Evolutionary conservation across 805 yeast species (phyloP).

Genomic region (Metschnikowia sp.): DNA sequence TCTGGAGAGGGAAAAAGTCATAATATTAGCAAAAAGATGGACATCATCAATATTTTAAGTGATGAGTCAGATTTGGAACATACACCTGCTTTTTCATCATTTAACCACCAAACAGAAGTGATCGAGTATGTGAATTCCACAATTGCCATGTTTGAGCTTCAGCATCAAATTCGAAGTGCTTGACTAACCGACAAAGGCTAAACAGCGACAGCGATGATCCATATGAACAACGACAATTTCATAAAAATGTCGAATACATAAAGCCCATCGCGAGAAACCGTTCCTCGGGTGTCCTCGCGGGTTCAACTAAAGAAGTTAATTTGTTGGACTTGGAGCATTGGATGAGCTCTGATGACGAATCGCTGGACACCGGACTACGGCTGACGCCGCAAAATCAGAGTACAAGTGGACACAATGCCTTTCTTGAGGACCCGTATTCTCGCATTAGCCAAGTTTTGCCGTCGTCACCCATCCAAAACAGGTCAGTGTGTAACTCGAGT

Average conservation of each 20-base stretch:
- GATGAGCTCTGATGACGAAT: conserved; percentile 21
- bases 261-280: background rate
- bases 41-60: no score
- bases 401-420: background rate
- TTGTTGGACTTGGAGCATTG: conserved; percentile 16
- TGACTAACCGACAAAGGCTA: no score
- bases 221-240: no score
- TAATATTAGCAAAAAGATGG: no score
- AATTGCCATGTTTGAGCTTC: no score
- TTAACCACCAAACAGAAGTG: background rate
- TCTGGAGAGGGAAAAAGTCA: no score
- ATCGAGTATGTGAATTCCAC: background rate
- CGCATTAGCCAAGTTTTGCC: background rate
- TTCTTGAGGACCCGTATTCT: background rate
- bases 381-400: background rate
- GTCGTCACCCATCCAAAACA: conserved; percentile 10
- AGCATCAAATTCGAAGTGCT: no score
- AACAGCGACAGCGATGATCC: no score
- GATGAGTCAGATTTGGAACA: no score
- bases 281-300: background rate
- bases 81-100: no score
- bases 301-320: background rate
- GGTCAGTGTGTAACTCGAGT: no score
- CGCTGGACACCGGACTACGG: background rate
- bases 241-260: background rate